These are phyloP conservation scores for Paracorniculantispora psalliotae DNA, from an alignment of 2,329 filamentous ascomycete species.

Conservation along the genomic window DNA sequence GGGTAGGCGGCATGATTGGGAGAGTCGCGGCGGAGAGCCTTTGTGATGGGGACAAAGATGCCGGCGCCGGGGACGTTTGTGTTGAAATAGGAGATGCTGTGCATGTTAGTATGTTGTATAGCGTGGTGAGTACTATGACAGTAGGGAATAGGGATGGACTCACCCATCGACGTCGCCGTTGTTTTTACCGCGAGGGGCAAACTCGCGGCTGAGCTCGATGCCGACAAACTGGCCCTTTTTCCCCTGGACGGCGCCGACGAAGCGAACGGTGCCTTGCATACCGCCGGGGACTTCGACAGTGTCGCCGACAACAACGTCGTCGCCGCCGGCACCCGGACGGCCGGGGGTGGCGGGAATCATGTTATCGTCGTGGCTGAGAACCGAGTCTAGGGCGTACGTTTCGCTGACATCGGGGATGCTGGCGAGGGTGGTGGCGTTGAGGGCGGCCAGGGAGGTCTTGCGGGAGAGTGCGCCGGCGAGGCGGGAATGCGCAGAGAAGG, in stretches of 20 bases:
- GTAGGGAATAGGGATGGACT: conserved; percentile 23
- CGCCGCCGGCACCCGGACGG: conserved; percentile 57
- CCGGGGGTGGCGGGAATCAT: conserved; percentile 54
- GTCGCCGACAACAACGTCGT: conserved; percentile 69
- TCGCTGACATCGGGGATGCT: conserved; percentile 62
- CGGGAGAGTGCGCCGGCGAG: conserved; percentile 50
- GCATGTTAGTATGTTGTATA: conserved; percentile 14
- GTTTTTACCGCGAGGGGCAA: conserved; percentile 83
- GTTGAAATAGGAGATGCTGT: conserved; percentile 70
- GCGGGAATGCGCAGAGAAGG: conserved; percentile 47
- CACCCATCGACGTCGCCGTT: conserved; percentile 94
- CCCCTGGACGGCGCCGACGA: conserved; percentile 78
- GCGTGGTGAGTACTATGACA: not conserved
- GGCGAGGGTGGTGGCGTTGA: conserved; percentile 59
- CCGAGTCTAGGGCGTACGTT: conserved; percentile 56
- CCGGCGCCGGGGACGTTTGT: conserved; percentile 76
- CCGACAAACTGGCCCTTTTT: conserved; percentile 91
- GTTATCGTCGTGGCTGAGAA: conserved; percentile 34
- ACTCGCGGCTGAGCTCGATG: conserved; percentile 80
- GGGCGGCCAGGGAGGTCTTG: conserved; percentile 66
- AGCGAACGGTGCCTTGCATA: conserved; percentile 87
- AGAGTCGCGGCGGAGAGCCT: conserved; percentile 65
- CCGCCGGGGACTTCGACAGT: conserved; percentile 85
- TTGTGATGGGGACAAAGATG: conserved; percentile 86
- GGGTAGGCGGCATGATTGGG: conserved; percentile 45